Evolutionary conservation across 306 rosid species (phyloP).

Genomic region (Arachis stenosperma): DNA sequence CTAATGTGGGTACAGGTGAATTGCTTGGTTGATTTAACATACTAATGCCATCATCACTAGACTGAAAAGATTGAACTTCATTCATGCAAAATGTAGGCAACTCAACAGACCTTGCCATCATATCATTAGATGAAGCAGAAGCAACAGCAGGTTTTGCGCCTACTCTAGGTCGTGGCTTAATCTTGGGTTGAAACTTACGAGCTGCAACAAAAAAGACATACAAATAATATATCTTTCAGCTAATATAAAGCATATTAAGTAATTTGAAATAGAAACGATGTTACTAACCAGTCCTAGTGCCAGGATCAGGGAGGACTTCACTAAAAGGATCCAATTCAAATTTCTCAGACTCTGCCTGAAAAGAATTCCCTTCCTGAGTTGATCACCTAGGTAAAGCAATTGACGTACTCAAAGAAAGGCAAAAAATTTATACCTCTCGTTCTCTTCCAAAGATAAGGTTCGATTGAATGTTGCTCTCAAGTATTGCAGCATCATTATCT

Average conservation of each 20-base stretch:
- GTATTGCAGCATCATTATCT: conserved; percentile 16
- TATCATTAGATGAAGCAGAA: conserved; percentile 39
- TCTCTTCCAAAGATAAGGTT: conserved; percentile 34
- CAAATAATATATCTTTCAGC: conserved; percentile 30
- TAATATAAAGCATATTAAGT: conserved; percentile 6
- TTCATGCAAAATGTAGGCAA: conserved; percentile 39
- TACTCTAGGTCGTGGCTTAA: conserved; percentile 57
- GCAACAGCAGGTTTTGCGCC: conserved; percentile 34
- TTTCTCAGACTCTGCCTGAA: conserved; percentile 48
- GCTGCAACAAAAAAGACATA: conserved; percentile 41
- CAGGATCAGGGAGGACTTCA: conserved; percentile 47
- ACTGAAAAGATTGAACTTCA: conserved; percentile 40
- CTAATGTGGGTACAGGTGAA: conserved; percentile 37
- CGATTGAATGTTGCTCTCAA: conserved; percentile 42
- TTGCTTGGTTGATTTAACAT: conserved; percentile 29
- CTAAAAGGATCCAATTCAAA: conserved; percentile 56
- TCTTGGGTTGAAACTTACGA: conserved; percentile 63
- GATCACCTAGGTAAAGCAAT: conserved; percentile 24
- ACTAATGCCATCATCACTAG: conserved; percentile 32
- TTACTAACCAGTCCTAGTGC: conserved; percentile 51
- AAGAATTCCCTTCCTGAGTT: conserved; percentile 26
- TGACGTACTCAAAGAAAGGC: conserved; percentile 5
- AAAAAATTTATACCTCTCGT: conserved; percentile 40
- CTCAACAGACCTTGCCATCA: conserved; percentile 27
- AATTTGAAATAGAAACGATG: conserved; percentile 9